Base-by-base conservation (phyloP, 2,329 filamentous ascomycete species). In the Fragosphaeria purpurea region DNA sequence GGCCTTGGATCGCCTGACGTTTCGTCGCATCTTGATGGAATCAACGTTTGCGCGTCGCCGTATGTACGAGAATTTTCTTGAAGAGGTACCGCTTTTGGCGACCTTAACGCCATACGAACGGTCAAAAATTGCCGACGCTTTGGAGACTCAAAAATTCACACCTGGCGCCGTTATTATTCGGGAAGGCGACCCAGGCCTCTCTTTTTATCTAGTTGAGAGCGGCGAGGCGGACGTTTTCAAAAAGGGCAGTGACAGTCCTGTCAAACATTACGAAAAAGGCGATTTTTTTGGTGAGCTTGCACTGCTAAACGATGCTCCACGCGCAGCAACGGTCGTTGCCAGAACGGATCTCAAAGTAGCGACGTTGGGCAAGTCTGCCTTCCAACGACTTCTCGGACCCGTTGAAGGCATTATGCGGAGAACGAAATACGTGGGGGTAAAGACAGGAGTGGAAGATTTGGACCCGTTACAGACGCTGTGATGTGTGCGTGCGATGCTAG, bases 221-320 rank as follows among this genome's bases (percentile, higher is more conserved):
- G 93, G 93, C 41, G 83, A 91, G 63, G 91, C 90, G 7, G 85
- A 89, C 59, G 91, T 88, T 2, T 88, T 81, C 74, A 95, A 91
- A 70, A 74, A 79, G n/a, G 87, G 83, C 40, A 71, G 75, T 13
- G 74, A 82, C 30, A 73, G 79, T 53, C 75, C 84, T 3, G 84
- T 97, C 56, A 88, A 88, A 63, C 75, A 80, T 49, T 97, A 97
- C 67, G 77, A 75, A 56, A 93, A 95, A 68, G 93, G 93, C 34
- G 93, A 96, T 63, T 98, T 93, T 73, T 98, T 98, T 69, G 93
- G 93, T 55, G 93, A 98, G 70, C 75, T 98, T 54, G 93, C 93
- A 6, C 70, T 98, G 62, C 75, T 97, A 59, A 94, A 97, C 59
- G 91, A 98, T 63, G 87, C 88, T 50, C 93, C 93, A 7, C 83